Evolutionary conservation across 1,284 basidiomycete genomes (phyloP).

Genomic region (Malassezia sp.): DNA sequence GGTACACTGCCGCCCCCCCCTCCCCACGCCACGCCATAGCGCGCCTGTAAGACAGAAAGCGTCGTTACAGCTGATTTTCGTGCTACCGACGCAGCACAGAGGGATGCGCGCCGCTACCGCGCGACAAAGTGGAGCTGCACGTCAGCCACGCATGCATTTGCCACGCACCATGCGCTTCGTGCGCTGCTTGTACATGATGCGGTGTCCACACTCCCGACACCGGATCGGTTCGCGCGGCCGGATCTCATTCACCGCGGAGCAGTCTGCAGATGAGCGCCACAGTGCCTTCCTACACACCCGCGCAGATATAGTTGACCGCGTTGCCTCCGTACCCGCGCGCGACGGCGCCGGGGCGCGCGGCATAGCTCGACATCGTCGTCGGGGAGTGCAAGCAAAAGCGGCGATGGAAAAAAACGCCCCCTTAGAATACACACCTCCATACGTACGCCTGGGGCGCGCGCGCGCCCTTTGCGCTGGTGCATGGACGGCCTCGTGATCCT

Average conservation of each 20-base stretch:
- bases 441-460: neutral
- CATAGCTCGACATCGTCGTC: constrained; percentile 16
- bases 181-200: constrained; percentile 98
- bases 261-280: constrained; percentile 56
- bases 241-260: constrained; percentile 84
- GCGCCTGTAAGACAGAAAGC: neutral
- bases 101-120: constrained; percentile 10
- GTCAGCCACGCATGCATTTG: too few relatives aligned
- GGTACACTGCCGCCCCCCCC: too few relatives aligned
- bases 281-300: constrained; percentile 60
- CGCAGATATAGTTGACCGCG: constrained; percentile 65
- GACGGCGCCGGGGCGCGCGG: constrained; percentile 10
- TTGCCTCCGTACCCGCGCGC: too few relatives aligned
- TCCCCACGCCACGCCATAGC: too few relatives aligned
- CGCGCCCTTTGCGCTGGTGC: neutral
- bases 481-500: constrained; percentile 82
- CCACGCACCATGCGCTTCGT: constrained; percentile 75
- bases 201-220: constrained; percentile 90
- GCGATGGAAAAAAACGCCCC: constrained; percentile 1
- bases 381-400: neutral
- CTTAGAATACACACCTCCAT: constrained; percentile 10
- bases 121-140: constrained; percentile 24
- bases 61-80: too few relatives aligned
- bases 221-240: constrained; percentile 86
- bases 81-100: too few relatives aligned